Evolutionary conservation across 495 filamentous ascomycete species (phyloP), one percentile per base, ranked within the genome.

Genomic region (Apiosordaria backusii): DNA sequence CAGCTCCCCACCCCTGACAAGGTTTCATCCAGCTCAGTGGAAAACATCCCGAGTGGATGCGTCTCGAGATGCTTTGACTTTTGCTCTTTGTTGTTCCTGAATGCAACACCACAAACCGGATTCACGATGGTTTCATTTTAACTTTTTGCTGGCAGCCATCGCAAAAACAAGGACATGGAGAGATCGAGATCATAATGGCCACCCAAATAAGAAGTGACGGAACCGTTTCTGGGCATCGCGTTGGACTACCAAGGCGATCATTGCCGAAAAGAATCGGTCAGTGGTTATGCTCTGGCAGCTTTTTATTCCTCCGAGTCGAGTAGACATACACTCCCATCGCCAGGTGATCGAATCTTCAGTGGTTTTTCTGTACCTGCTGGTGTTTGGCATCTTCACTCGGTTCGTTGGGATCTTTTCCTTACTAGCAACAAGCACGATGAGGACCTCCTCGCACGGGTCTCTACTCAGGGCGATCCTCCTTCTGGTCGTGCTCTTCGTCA

Each of bases 351-450:
- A 45, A 7, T 3, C 6, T 45, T 15, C 10, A 13, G 10, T 45
- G 35, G 9, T 45, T 45, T 45, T 6, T 24, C 19, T 24, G 59
- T 27, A 27, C 59, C 4, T 21, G 58, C 35, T 13, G 26, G 22
- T 25, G 22, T 40, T 65, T 50, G 60, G 27, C 59, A 18, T 65
- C 52, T 71, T 9, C 68, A 71, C 61, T 73, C 71, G 72, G 71
- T 73, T 29, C 22, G 19, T 54, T 18, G 19, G n/a, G n/a, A 45
- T n/a, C 21, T 52, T 13, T 45, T 18, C 35, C n/a, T n/a, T n/a
- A n/a, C n/a, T n/a, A n/a, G n/a, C 35, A 45, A 16, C 27, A 19
- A 25, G 61, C 68, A 75, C 61, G n/a, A 78, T 76, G 74, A 71
- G 67, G 52, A 62, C 50, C 23, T 62, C 64, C 60, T 29, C 59